Evolutionary conservation across 306 rosid genomes (phyloP).

Genomic region (Mimosa pudica): DNA sequence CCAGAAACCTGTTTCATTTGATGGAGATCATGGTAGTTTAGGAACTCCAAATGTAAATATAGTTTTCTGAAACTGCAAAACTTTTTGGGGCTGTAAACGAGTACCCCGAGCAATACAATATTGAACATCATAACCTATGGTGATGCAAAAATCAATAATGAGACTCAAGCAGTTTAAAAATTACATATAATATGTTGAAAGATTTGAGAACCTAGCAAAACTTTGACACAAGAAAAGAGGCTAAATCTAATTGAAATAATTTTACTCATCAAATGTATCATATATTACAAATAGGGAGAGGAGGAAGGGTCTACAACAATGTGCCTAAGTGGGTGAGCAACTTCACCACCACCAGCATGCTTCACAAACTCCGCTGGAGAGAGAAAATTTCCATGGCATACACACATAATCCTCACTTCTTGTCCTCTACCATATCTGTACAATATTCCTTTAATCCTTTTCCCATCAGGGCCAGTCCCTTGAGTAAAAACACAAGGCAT

Average conservation of each 20-base stretch:
- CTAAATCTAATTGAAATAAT: constrained; percentile 25
- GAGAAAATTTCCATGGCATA: constrained; percentile 87
- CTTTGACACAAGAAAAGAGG: constrained; percentile 17
- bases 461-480: constrained; percentile 86
- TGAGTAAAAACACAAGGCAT: constrained; percentile 94
- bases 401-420: constrained; percentile 96
- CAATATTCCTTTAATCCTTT: constrained; percentile 81
- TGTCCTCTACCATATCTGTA: constrained; percentile 90
- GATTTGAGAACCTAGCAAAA: constrained; percentile 30
- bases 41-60: not conserved
- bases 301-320: constrained; percentile 83
- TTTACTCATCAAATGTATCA: constrained; percentile 33
- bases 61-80: not conserved
- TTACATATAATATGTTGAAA: constrained; percentile 23
- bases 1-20: not conserved
- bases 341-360: constrained; percentile 96
- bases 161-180: not conserved
- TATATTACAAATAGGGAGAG: constrained; percentile 53
- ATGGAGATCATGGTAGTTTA: not conserved
- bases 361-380: constrained; percentile 97
- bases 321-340: constrained; percentile 80
- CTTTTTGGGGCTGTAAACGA: not conserved
- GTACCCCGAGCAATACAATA: not conserved
- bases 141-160: not conserved
- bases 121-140: not conserved